phyloP scores from a whole-genome alignment of 768 basidiomycete species.

The Trametes elegans region DNA sequence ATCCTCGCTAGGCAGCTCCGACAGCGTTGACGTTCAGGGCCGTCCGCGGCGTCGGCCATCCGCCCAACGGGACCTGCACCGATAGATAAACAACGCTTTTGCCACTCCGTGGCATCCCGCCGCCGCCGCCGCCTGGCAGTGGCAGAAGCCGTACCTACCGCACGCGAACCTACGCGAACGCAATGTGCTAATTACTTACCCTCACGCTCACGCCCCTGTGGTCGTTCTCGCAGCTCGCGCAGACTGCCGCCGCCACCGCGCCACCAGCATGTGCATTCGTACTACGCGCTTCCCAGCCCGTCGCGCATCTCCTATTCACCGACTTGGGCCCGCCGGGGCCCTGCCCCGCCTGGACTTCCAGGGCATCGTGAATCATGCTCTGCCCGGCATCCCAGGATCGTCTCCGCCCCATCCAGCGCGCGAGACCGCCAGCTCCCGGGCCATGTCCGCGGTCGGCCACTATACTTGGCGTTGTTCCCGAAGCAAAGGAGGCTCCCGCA shows the following conservation, averaged over 20 bases:
- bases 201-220: too few species aligned
- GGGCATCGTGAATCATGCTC: neutral
- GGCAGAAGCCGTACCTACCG: neutral
- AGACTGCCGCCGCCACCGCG: slow-evolving; percentile 10
- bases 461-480: too few species aligned
- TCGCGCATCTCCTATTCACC: slow-evolving; percentile 13
- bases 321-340: neutral
- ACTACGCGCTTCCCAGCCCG: neutral
- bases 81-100: slow-evolving; percentile 9
- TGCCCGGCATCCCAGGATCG: neutral
- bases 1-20: neutral
- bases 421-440: neutral
- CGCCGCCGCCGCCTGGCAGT: neutral
- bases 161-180: too few species aligned
- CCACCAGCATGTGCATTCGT: slow-evolving; percentile 12
- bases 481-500: too few species aligned
- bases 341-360: neutral
- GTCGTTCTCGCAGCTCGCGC: too few species aligned
- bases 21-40: neutral
- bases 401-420: neutral
- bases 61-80: neutral
- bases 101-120: slow-evolving; percentile 11
- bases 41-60: neutral
- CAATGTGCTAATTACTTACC: too few species aligned
- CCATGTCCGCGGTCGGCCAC: slow-evolving; percentile 5